Evolutionary conservation across 2,329 filamentous ascomycete genomes (phyloP), one percentile per base, ranked within the genome.

Genomic region (Clonostachys byssicola): DNA sequence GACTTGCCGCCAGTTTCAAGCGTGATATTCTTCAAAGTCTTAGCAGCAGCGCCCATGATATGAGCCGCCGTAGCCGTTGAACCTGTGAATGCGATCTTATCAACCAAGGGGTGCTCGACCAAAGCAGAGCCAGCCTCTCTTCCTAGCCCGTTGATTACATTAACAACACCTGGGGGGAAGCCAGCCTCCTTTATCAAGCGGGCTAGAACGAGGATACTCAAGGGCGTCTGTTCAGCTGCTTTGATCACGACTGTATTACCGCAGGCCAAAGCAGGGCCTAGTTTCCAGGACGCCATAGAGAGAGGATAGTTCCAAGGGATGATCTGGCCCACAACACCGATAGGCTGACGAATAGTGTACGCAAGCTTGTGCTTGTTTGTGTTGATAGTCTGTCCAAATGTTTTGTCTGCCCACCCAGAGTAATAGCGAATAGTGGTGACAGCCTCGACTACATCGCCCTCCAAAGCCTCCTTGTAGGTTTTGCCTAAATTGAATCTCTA

Each of bases 321-420:
- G 61, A 91, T 90, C 66, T 91, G 87, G 59, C 83, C 88, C 63
- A 86, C 88, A 46, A 89, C 84, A 63, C 85, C 85, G 51, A 85
- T 72, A 43, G 90, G 88, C 77, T 95, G 89, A 56, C 83, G 81
- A 60, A 60, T 61, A 53, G 88, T 91, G 74, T 94, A 95, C 73
- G 88, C 86, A 73, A 95, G 90, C 68, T 85, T 89, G 54, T 88
- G 85, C 49, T 81, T 78, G 59, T 80, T 73, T 56, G 89, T 88
- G 59, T 94, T 88, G 55, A 94, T 83, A 47, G 89, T 30, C 8
- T 30, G 23, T 10, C 23, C 23, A 30, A 30, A 30, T 30, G 94
- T 85, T 83, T 95, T 96, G 77, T 96, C 90, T 59, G 90, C 88
- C 85, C 87, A 95, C 52, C 91, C 91, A 61, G 80, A 90, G 60